A percentile compares a stretch with the other conserved stretches of the same genome.
phyloP scores from a whole-genome alignment of 345 rosid genomes.

The Arabidopsis arenosa region DNA sequence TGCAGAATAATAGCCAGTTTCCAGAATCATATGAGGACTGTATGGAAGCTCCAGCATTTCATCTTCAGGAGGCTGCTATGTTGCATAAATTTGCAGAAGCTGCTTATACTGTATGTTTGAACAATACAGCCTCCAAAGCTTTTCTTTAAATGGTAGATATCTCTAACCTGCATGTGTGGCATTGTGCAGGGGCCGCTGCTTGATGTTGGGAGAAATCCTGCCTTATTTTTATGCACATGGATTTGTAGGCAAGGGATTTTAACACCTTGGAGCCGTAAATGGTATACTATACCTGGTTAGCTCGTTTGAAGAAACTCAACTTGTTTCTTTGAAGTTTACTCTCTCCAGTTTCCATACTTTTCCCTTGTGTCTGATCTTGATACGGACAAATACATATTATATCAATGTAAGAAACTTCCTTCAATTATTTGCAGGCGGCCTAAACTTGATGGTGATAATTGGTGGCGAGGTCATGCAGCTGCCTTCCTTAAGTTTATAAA shows the following conservation, averaged over 20 bases:
- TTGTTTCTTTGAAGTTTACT: constrained; percentile 24
- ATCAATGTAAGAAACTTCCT: constrained; percentile 10
- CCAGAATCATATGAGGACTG: constrained; percentile 51
- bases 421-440: constrained; percentile 64
- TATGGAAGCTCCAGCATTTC: constrained; percentile 65
- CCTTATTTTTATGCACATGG: constrained; percentile 86
- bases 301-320: constrained; percentile 39
- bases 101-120: constrained; percentile 75
- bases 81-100: constrained; percentile 94
- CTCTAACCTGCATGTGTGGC: constrained; percentile 25
- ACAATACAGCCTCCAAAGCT: neutral
- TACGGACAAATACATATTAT: neutral
- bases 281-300: constrained; percentile 46
- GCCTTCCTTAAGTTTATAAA: constrained; percentile 76
- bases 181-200: constrained; percentile 83
- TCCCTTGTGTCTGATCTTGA: constrained; percentile 6
- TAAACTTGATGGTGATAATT: constrained; percentile 80
- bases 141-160: neutral
- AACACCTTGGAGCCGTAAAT: constrained; percentile 79
- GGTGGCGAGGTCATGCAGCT: constrained; percentile 98
- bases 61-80: constrained; percentile 63
- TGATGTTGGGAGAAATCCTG: constrained; percentile 85
- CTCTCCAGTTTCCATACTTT: neutral
- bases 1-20: constrained; percentile 61
- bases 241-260: constrained; percentile 83